Conservation (phyloP, 2,329 filamentous ascomycete species). For the Xylaria sp. region DNA sequence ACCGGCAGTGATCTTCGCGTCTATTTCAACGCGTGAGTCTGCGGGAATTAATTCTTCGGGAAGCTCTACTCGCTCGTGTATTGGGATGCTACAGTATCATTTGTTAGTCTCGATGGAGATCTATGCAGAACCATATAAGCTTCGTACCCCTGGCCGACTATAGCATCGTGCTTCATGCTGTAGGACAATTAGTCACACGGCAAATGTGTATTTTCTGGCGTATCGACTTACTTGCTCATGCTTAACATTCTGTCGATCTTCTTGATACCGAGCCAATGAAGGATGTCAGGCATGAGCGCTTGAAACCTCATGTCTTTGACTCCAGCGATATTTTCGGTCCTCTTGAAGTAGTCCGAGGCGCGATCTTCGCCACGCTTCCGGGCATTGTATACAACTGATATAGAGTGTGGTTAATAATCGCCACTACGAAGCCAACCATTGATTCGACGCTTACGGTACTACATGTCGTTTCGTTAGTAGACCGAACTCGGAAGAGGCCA, state of each 20-base stretch:
- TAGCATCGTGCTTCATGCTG: conserved; percentile 91
- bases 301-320: conserved; percentile 98
- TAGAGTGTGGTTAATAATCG: conserved; percentile 42
- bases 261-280: conserved; percentile 97
- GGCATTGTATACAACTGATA: conserved; percentile 76
- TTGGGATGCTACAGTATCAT: conserved; percentile 72
- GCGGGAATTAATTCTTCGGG: conserved; percentile 93
- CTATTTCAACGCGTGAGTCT: conserved; percentile 97
- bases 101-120: conserved; percentile 39
- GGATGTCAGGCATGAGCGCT: conserved; percentile 95
- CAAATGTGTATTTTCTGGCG: conserved; percentile 27
- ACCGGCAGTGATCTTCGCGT: conserved; percentile 97
- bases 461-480: conserved; percentile 47
- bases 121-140: conserved; percentile 35
- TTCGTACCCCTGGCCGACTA: conserved; percentile 79
- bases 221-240: conserved; percentile 85
- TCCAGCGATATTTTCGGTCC: conserved; percentile 97
- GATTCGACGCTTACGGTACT: conserved; percentile 59
- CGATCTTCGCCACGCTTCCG: conserved; percentile 81
- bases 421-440: conserved; percentile 32
- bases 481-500: conserved; percentile 32
- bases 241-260: conserved; percentile 99
- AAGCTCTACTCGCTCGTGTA: conserved; percentile 88
- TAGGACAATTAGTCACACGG: conserved; percentile 44
- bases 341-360: conserved; percentile 93